Percentiles rank a stretch among this genome's conserved stretches.
Evolutionary conservation across 805 yeast genomes (phyloP).

Genomic region (Yueomyces sinensis): DNA sequence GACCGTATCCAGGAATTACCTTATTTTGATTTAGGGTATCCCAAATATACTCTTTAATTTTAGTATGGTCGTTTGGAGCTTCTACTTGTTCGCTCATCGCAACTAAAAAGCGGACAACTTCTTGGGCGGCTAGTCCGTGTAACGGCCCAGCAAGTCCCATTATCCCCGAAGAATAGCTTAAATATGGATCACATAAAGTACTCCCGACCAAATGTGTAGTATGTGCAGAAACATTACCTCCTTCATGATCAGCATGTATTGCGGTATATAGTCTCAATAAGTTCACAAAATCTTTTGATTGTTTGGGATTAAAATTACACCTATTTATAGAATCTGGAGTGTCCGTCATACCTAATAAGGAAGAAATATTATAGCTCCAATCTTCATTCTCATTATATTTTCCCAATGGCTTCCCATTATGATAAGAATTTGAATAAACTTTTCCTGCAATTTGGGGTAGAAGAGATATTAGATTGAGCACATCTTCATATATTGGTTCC

Average conservation of each 20-base stretch:
- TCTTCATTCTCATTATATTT: conserved; percentile 41
- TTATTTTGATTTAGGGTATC: conserved; percentile 54
- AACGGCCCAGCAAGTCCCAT: conserved; percentile 80
- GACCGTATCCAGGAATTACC: conserved; percentile 83
- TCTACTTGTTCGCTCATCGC: conserved; percentile 41
- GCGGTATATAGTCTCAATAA: conserved; percentile 69
- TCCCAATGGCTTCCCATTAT: conserved; percentile 42
- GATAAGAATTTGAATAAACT: conserved; percentile 51
- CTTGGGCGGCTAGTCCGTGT: conserved; percentile 80
- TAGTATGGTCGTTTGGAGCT: conserved; percentile 21
- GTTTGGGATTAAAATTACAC: conserved; percentile 22
- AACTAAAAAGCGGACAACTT: conserved; percentile 62
- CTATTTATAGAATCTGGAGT: conserved; percentile 22
- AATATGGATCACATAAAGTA: conserved; percentile 63
- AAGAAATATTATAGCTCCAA: conserved; percentile 62
- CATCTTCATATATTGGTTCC: conserved; percentile 65
- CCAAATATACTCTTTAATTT: conserved; percentile 61
- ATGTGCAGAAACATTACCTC: conserved; percentile 81
- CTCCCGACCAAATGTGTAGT: conserved; percentile 77
- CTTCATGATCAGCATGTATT: conserved; percentile 80
- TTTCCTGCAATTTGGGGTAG: conserved; percentile 65
- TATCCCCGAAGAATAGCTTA: conserved; percentile 66
- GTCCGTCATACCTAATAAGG: conserved; percentile 44
- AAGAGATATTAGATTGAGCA: conserved; percentile 54
- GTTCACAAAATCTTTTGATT: conserved; percentile 48